Base-by-base conservation (phyloP, 176 grass and related monocot species). In the Musa beccarii region DNA sequence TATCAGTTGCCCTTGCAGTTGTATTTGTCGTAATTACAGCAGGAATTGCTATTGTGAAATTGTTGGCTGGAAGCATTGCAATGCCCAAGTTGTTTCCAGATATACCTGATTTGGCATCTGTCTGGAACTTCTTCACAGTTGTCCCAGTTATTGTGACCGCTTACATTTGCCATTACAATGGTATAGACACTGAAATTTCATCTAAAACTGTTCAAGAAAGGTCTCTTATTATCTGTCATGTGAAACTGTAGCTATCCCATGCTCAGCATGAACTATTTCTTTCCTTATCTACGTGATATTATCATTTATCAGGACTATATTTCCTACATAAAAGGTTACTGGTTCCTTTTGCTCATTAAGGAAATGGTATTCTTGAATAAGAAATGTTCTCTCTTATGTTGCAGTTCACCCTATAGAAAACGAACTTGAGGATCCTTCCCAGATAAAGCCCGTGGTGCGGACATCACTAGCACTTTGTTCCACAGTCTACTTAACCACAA, bases 71-170 rank as follows among this genome's bases (percentile, higher is more conserved):
- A 80, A 81, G 85, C 53, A 82, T 93, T 74, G 76, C 86, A 34
- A 93, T 93, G 88, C 95, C 95, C 19, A 93, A 93, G 76, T 83
- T 98, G 82, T 93, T 98, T 77, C 95, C 95, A 25, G 69, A 79
- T 24, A 15, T 91, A 81, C 81, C 84, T 17, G 83, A 98, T 83
- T 74, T 91, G 53, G 83, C 88, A 82, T 93, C 95, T 63, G 78
- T 98, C 14, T 93, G 95, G 95, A 88, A 91, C 64, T 86, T 98
- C 75, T 98, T 98, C 75, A 98, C 95, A 66, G 84, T 86, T n/a
- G 90, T 91, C 21, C 95, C 95, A 19, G 78, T 98, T 80, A 84
- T 93, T 69, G 95, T 98, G 78, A 98, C 95, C 53, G 95, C 95
- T 24, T 98, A 87, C 2, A 84, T 98, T 62, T 98, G 95, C 78